Conservation (phyloP, 805 yeast species). For the Ogataea allantospora region DNA sequence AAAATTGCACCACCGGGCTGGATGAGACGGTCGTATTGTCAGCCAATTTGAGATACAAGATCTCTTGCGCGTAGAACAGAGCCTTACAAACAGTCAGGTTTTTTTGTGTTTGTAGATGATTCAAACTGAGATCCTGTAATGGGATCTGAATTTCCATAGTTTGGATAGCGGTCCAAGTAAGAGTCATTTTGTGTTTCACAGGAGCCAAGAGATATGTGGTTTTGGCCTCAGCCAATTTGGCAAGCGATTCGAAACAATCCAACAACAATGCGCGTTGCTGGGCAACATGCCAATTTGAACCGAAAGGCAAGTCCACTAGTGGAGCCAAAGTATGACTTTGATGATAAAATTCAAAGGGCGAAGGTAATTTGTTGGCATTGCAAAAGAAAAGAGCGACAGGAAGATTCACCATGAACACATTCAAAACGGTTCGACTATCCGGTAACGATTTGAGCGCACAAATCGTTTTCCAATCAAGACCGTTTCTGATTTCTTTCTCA, state of each 20-base stretch:
- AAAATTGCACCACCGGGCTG: slow-evolving; percentile 28
- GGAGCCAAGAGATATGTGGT: slow-evolving; percentile 11
- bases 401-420: slow-evolving; percentile 40
- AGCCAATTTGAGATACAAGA: slow-evolving; percentile 25
- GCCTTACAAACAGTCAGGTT: slow-evolving; percentile 23
- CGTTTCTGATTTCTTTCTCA: slow-evolving; percentile 1
- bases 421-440: slow-evolving; percentile 8
- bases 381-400: slow-evolving; percentile 39
- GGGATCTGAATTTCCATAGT: slow-evolving; percentile 31
- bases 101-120: slow-evolving; percentile 2
- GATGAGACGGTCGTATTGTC: slow-evolving; percentile 18
- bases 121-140: slow-evolving; percentile 1
- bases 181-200: slow-evolving; percentile 26
- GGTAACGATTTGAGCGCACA: slow-evolving; percentile 5
- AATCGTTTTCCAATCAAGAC: slow-evolving; percentile 4
- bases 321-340: slow-evolving; percentile 24
- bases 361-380: slow-evolving; percentile 34
- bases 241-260: slow-evolving; percentile 36
- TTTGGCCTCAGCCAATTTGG: slow-evolving; percentile 31
- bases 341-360: slow-evolving; percentile 40
- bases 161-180: slow-evolving; percentile 32
- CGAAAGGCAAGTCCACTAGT: slow-evolving; percentile 7
- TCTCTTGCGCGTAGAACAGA: slow-evolving; percentile 28
- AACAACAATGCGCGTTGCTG: slow-evolving; percentile 5
- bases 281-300: slow-evolving; percentile 10